Evolutionary conservation across 2,329 filamentous ascomycete species (phyloP).

Genomic region (Penicillium corylophilum): DNA sequence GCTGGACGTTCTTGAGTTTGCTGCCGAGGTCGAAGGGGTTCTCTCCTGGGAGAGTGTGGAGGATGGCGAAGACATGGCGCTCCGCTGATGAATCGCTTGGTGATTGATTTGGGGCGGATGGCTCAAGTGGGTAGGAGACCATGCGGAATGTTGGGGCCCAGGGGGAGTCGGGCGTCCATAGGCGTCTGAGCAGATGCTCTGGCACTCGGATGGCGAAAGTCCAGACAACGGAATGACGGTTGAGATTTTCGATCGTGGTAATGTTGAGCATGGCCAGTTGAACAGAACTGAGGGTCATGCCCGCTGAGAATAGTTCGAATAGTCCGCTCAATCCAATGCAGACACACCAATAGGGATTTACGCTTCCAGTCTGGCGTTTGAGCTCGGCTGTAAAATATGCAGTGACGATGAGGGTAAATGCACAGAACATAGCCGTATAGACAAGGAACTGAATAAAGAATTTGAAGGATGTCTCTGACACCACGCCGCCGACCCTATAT

Average conservation of each 20-base stretch:
- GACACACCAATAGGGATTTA: slow-evolving; percentile 65
- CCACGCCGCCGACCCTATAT: slow-evolving; percentile 80
- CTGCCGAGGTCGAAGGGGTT: slow-evolving; percentile 82
- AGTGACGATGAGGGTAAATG: slow-evolving; percentile 62
- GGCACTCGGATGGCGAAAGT: slow-evolving; percentile 74
- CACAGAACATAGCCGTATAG: slow-evolving; percentile 69
- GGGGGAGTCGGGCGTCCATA: slow-evolving; percentile 36
- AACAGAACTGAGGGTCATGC: slow-evolving; percentile 73
- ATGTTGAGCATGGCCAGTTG: slow-evolving; percentile 70
- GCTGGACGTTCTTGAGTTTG: slow-evolving; percentile 66
- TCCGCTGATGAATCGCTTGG: slow-evolving; percentile 45
- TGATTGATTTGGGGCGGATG: slow-evolving; percentile 19
- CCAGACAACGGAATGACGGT: slow-evolving; percentile 60
- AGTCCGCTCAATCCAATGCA: slow-evolving; percentile 65
- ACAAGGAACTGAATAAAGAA: slow-evolving; percentile 86
- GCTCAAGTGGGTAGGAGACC: slow-evolving; percentile 42
- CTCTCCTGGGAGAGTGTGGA: slow-evolving; percentile 69
- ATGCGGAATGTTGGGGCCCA: slow-evolving; percentile 38
- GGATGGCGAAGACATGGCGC: slow-evolving; percentile 72
- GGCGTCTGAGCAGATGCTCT: slow-evolving; percentile 36
- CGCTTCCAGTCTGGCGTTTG: slow-evolving; percentile 38
- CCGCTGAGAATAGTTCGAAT: slow-evolving; percentile 76
- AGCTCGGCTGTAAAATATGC: slow-evolving; percentile 64
- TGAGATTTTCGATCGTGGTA: slow-evolving; percentile 80
- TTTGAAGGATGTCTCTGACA: slow-evolving; percentile 83